phyloP scores from a whole-genome alignment of 1,139 yeast genomes.

The Geotrichum aggregatum region DNA sequence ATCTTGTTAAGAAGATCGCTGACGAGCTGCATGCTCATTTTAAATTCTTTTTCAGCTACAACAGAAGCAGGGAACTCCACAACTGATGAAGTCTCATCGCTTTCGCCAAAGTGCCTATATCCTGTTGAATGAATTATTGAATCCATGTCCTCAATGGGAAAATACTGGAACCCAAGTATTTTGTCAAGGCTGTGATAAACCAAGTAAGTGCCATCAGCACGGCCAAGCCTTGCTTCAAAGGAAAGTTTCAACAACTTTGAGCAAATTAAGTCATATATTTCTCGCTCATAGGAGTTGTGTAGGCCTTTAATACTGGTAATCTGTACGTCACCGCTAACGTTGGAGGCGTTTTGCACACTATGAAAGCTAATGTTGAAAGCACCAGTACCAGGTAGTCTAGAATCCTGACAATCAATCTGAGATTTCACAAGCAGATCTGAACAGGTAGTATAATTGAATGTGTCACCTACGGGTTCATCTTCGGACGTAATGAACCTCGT shows the following conservation, averaged over 20 bases:
- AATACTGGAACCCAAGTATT: slow-evolving; percentile 86
- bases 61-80: slow-evolving; percentile 40
- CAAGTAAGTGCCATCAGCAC: slow-evolving; percentile 93
- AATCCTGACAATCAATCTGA: slow-evolving; percentile 80
- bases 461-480: slow-evolving; percentile 41
- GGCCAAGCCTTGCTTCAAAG: slow-evolving; percentile 88
- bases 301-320: slow-evolving; percentile 57
- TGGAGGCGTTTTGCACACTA: too few relatives aligned
- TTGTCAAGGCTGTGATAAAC: slow-evolving; percentile 82
- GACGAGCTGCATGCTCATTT: slow-evolving; percentile 57
- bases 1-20: slow-evolving; percentile 48
- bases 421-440: slow-evolving; percentile 79
- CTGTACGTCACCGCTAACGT: too few relatives aligned
- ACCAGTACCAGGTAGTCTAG: slow-evolving; percentile 80
- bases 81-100: slow-evolving; percentile 22
- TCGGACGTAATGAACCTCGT: slow-evolving; percentile 61
- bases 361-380: slow-evolving; percentile 89
- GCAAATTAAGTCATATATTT: slow-evolving; percentile 66
- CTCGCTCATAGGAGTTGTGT: slow-evolving; percentile 76
- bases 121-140: slow-evolving; percentile 47
- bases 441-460: slow-evolving; percentile 68
- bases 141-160: slow-evolving; percentile 73
- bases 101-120: slow-evolving; percentile 6
- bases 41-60: slow-evolving; percentile 72
- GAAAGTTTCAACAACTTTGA: slow-evolving; percentile 79